Evolutionary conservation across 441 rosid species (phyloP).

Genomic region (Pelargonium cotyledonis): DNA sequence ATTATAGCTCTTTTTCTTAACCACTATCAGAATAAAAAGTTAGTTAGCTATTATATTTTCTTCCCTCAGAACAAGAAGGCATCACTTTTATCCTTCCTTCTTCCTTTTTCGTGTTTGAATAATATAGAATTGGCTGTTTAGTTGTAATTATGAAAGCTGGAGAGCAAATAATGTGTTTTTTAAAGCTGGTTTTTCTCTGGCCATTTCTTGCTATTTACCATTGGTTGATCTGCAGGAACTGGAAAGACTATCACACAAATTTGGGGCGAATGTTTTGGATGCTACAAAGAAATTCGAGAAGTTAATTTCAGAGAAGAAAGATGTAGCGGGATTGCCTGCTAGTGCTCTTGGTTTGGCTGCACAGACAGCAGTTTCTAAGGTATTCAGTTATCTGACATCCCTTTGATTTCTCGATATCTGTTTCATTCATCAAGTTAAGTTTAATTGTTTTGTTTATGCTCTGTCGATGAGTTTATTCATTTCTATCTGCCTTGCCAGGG

Average conservation of each 20-base stretch:
- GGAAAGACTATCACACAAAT: constrained; percentile 66
- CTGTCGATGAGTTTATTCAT: constrained; percentile 4
- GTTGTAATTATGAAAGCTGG: constrained; percentile 5
- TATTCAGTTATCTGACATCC: constrained; percentile 17
- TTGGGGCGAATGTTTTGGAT: constrained; percentile 78
- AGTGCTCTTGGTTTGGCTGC: constrained; percentile 83
- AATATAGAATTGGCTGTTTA: neutral
- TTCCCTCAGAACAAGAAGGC: neutral
- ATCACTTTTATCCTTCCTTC: neutral
- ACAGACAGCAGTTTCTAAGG: constrained; percentile 81
- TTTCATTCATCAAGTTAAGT: constrained; percentile 2
- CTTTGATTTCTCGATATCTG: constrained; percentile 3
- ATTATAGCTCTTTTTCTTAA: neutral
- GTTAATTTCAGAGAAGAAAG: constrained; percentile 63
- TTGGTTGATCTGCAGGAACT: constrained; percentile 50
- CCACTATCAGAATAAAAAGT: neutral
- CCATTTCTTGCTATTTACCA: constrained; percentile 10
- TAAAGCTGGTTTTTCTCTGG: neutral
- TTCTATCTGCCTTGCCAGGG: constrained; percentile 41
- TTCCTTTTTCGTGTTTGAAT: no score
- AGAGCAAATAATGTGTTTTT: constrained; percentile 8
- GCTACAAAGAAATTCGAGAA: constrained; percentile 88
- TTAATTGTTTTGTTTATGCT: constrained; percentile 5
- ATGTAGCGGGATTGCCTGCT: constrained; percentile 69
- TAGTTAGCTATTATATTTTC: neutral